Percentiles rank a stretch among this genome's conserved stretches.
phyloP scores from a whole-genome alignment of 345 rosid genomes.

The Corchorus olitorius region DNA sequence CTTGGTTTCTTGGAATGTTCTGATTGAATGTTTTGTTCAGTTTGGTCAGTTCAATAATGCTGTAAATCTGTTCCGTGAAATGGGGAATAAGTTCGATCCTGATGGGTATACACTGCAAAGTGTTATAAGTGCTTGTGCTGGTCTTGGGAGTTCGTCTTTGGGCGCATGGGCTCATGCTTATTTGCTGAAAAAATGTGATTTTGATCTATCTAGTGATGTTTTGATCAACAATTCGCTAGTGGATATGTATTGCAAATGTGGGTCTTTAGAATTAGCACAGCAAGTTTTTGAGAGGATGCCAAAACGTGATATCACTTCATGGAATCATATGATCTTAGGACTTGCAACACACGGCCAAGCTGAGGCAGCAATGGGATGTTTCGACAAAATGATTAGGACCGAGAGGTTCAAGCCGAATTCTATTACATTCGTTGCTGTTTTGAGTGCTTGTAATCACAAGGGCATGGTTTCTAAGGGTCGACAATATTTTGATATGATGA shows the following conservation, averaged over 20 bases:
- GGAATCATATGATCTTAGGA: conserved; percentile 81
- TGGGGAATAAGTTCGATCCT: conserved; percentile 54
- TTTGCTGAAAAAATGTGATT: conserved; percentile 43
- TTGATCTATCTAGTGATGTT: conserved; percentile 41
- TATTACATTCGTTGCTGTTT: conserved; percentile 62
- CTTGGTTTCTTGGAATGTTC: conserved; percentile 74
- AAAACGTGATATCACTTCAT: conserved; percentile 61
- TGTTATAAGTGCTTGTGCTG: conserved; percentile 64
- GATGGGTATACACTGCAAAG: conserved; percentile 81
- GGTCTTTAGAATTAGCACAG: conserved; percentile 55
- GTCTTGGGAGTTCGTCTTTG: conserved; percentile 61
- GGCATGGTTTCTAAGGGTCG: conserved; percentile 68
- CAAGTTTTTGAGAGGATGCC: conserved; percentile 68
- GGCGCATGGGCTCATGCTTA: conserved; percentile 81
- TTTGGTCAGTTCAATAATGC: conserved; percentile 58
- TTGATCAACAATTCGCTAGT: conserved; percentile 62
- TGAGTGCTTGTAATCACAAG: conserved; percentile 71
- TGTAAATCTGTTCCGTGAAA: conserved; percentile 47
- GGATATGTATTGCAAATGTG: conserved; percentile 88
- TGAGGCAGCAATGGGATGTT: conserved; percentile 49
- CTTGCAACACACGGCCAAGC: conserved; percentile 74
- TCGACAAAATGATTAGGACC: conserved; percentile 41
- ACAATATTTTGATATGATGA: conserved; percentile 63
- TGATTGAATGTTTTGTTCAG: conserved; percentile 71
- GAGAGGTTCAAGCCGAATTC: conserved; percentile 53